Evolutionary conservation across 2,329 filamentous ascomycete genomes (phyloP).

Genomic region (Akanthomyces dipterigenus): DNA sequence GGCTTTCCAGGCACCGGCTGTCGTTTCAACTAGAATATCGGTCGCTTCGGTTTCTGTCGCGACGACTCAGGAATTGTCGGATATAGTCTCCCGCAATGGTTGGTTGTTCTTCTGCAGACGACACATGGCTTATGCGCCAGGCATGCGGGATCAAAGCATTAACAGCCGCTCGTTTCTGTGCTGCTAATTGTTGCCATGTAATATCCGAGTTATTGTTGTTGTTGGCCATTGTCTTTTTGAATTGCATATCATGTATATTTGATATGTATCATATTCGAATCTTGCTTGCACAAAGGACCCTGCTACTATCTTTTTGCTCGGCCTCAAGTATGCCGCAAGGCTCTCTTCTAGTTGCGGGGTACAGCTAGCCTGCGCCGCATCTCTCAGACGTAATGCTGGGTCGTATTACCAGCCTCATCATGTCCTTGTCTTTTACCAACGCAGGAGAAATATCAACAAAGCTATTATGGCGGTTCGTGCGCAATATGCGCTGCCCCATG

Average conservation of each 20-base stretch:
- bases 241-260: not conserved
- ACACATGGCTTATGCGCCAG: not conserved
- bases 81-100: conserved; percentile 1
- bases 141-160: not conserved
- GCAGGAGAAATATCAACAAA: no score
- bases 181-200: not conserved
- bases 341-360: no score
- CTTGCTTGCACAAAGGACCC: no score
- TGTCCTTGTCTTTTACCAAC: no score
- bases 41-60: not conserved
- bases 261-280: not conserved
- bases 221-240: not conserved
- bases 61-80: not conserved
- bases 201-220: not conserved
- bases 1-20: not conserved
- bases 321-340: no score
- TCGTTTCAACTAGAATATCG: not conserved
- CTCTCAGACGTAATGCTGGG: no score
- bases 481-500: no score
- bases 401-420: no score
- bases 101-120: not conserved
- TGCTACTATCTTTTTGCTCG: no score
- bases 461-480: no score
- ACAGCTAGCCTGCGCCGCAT: no score
- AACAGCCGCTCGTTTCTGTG: not conserved